phyloP scores from a whole-genome alignment of 2,329 filamentous ascomycete genomes.

The Nothophaeocryptopus gaeumannii region DNA sequence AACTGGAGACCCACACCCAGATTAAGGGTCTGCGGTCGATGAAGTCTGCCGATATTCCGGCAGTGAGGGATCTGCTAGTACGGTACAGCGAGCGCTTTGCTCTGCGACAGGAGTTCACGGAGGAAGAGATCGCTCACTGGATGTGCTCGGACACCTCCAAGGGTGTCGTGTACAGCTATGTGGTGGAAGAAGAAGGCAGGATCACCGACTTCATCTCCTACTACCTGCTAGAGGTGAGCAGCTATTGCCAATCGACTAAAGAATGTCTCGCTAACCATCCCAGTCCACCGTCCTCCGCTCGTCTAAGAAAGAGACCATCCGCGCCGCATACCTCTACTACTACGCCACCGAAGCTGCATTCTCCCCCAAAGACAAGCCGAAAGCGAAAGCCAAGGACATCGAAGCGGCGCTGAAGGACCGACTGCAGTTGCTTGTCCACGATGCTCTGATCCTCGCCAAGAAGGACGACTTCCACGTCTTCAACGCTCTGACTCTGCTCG shows the following conservation, averaged over 20 bases:
- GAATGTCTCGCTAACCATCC: conserved; percentile 13
- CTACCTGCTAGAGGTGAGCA: conserved; percentile 71
- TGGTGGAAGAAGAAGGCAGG: conserved; percentile 73
- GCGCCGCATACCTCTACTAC: conserved; percentile 95
- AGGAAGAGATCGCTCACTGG: conserved; percentile 85
- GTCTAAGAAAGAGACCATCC: conserved; percentile 69
- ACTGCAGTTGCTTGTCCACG: conserved; percentile 75
- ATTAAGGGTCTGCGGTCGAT: conserved; percentile 77
- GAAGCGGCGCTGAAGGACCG: conserved; percentile 68
- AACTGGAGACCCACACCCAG: conserved; percentile 66
- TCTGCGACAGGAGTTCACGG: conserved; percentile 76
- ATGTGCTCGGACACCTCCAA: conserved; percentile 71
- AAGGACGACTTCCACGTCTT: conserved; percentile 86
- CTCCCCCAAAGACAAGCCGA: conserved; percentile 18
- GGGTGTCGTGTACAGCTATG: conserved; percentile 89
- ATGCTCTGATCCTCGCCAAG: conserved; percentile 86
- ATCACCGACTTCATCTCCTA: conserved; percentile 98
- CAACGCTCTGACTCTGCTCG: conserved; percentile 88
- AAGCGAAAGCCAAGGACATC: conserved; percentile 49
- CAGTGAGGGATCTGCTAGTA: conserved; percentile 69
- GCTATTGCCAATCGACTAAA: too few species aligned
- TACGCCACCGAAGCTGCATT: conserved; percentile 85
- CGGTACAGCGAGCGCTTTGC: conserved; percentile 78
- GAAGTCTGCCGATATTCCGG: conserved; percentile 72
- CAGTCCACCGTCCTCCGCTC: conserved; percentile 81